Evolutionary conservation across 129 eudicot genomes (phyloP).

Genomic region (Lactuca saligna): DNA sequence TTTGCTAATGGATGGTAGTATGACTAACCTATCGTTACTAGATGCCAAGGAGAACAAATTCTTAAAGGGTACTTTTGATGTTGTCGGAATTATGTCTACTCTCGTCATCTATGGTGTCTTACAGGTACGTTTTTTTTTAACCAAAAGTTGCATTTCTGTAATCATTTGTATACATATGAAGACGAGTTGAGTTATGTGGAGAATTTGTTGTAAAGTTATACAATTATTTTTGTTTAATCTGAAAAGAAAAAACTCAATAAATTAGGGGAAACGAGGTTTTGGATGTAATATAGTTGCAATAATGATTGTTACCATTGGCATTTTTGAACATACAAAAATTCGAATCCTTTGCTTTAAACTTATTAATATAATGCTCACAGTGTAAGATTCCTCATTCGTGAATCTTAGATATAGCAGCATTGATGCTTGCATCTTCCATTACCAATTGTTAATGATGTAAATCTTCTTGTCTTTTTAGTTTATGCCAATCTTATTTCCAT

Average conservation of each 20-base stretch:
- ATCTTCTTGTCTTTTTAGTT: too few relatives aligned
- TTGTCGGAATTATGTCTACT: constrained; percentile 82
- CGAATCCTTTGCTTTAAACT: not conserved
- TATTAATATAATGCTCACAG: too few relatives aligned
- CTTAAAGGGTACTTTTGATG: constrained; percentile 68
- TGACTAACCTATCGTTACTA: constrained; percentile 54
- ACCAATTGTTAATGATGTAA: too few relatives aligned
- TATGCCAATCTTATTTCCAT: too few relatives aligned
- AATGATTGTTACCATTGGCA: not conserved
- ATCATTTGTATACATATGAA: not conserved
- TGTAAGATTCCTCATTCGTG: too few relatives aligned
- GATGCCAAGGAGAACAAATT: constrained; percentile 53
- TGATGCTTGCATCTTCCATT: too few relatives aligned
- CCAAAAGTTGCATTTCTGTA: not conserved
- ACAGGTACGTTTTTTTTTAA: constrained; percentile 53
- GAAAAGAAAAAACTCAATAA: not conserved
- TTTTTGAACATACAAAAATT: not conserved
- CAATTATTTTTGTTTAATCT: not conserved
- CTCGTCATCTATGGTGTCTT: constrained; percentile 88
- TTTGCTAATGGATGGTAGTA: constrained; percentile 35
- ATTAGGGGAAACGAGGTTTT: constrained; percentile 3
- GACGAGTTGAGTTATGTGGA: constrained; percentile 1
- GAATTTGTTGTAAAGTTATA: constrained; percentile 1
- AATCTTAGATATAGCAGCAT: too few relatives aligned
- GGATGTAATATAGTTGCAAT: not conserved